Percentiles rank a stretch among this genome's conserved stretches.
Conservation (phyloP, 1,284 basidiomycete genomes). For the Ustilago bromivora region DNA sequence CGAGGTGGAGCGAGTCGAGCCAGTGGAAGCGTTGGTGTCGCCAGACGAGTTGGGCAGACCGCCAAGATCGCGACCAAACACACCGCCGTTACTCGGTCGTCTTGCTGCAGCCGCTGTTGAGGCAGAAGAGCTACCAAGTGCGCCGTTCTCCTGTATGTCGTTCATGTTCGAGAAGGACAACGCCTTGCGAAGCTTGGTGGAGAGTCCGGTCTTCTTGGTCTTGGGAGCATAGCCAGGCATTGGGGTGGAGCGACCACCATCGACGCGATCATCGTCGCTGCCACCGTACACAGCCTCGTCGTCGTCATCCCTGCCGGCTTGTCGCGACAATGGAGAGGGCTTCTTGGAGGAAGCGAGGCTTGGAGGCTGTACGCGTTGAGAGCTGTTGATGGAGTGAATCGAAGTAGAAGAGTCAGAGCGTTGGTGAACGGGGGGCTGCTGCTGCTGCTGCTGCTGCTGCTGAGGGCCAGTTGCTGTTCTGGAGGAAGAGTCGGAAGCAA, state of each 20-base stretch:
- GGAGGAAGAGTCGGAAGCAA: conserved; percentile 36
- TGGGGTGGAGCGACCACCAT: conserved; percentile 53
- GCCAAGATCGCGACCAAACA: conserved; percentile 37
- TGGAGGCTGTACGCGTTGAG: conserved; percentile 23
- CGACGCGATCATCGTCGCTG: conserved; percentile 59
- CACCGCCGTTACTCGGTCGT: conserved; percentile 16
- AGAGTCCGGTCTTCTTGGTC: conserved; percentile 57
- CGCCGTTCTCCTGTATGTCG: conserved; percentile 42
- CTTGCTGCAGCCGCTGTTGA: conserved; percentile 16
- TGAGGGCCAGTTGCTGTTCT: conserved; percentile 24
- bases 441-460: neutral
- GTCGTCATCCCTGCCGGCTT: conserved; percentile 54
- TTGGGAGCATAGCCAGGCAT: conserved; percentile 53
- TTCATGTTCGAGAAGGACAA: conserved; percentile 61
- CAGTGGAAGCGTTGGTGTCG: conserved; percentile 61
- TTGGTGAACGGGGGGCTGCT: conserved; percentile 22
- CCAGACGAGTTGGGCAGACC: conserved; percentile 52
- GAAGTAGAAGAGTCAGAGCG: conserved; percentile 41
- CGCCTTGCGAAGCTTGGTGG: conserved; percentile 62
- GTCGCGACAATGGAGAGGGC: conserved; percentile 61
- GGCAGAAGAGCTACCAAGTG: conserved; percentile 8
- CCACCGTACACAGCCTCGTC: conserved; percentile 56
- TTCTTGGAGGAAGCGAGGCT: conserved; percentile 47
- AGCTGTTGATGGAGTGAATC: conserved; percentile 30
- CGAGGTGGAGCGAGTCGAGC: conserved; percentile 62